These are phyloP conservation scores for Pyrrhoderma noxium DNA, from an alignment of 1,284 basidiomycete genomes.

Conservation along the genomic window DNA sequence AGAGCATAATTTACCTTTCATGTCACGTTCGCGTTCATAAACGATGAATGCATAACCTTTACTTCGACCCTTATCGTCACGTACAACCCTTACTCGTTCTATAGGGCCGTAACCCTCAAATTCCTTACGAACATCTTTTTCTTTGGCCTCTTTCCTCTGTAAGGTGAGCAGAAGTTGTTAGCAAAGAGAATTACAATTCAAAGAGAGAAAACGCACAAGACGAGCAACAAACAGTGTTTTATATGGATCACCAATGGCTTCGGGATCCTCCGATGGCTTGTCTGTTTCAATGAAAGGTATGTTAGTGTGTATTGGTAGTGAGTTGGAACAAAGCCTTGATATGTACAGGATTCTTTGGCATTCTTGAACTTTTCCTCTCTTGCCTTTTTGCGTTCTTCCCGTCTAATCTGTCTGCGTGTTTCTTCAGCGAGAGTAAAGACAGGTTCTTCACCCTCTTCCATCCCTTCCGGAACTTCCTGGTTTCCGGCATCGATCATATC, in stretches of 20 bases:
- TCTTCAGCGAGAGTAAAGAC: slow-evolving; percentile 72
- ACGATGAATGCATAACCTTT: slow-evolving; percentile 96
- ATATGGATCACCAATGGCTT: slow-evolving; percentile 96
- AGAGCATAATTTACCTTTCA: slow-evolving; percentile 72
- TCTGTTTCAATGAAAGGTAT: slow-evolving; percentile 42
- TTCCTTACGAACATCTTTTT: slow-evolving; percentile 86
- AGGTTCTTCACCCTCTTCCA: slow-evolving; percentile 79
- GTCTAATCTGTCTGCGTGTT: slow-evolving; percentile 65
- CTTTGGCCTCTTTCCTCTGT: slow-evolving; percentile 83
- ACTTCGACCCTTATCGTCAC: slow-evolving; percentile 79
- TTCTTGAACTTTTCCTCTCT: slow-evolving; percentile 74
- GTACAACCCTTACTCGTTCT: slow-evolving; percentile 85
- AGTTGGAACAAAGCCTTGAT: slow-evolving; percentile 3
- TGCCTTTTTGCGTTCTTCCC: slow-evolving; percentile 76
- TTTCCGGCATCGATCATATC: slow-evolving; percentile 52
- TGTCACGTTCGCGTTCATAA: slow-evolving; percentile 96
- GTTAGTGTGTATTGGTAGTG: slow-evolving; percentile 17
- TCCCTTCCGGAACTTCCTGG: slow-evolving; percentile 39
- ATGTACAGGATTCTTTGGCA: slow-evolving; percentile 78
- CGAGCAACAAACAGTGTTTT: slow-evolving; percentile 97
- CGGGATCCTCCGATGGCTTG: slow-evolving; percentile 84
- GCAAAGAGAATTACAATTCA: slow-evolving; percentile 21
- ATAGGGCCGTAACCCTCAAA: slow-evolving; percentile 96
- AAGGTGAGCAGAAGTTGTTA: slow-evolving; percentile 17
- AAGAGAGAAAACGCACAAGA: slow-evolving; percentile 46